phyloP scores from a whole-genome alignment of 2,329 filamentous ascomycete species.

The Aphanoascus verrucosus region DNA sequence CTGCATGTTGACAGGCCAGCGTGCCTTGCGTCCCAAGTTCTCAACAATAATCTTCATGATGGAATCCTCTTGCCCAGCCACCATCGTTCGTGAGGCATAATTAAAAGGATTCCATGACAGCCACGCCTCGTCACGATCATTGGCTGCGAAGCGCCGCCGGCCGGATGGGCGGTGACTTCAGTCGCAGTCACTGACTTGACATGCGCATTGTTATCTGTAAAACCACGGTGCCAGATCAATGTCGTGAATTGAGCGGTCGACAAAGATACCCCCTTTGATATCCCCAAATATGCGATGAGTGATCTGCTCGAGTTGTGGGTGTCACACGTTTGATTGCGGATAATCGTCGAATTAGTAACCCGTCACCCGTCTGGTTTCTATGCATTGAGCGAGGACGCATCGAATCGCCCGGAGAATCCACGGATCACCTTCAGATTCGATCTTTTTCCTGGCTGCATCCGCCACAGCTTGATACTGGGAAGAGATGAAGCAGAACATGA shows the following conservation, averaged over 20 bases:
- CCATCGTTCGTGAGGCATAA: slow-evolving; percentile 56
- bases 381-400: slow-evolving; percentile 54
- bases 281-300: too few species aligned
- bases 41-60: slow-evolving; percentile 61
- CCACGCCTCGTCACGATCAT: slow-evolving; percentile 53
- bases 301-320: slow-evolving; percentile 55
- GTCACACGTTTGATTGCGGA: slow-evolving; percentile 52
- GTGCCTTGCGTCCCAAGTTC: slow-evolving; percentile 56
- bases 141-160: slow-evolving; percentile 48
- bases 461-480: slow-evolving; percentile 49
- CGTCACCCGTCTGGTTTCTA: slow-evolving; percentile 42
- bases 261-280: too few species aligned
- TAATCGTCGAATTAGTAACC: slow-evolving; percentile 40
- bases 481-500: not conserved
- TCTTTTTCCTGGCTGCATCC: slow-evolving; percentile 39
- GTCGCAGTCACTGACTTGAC: slow-evolving; percentile 48
- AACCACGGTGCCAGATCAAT: slow-evolving; percentile 29
- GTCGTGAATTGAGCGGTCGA: too few species aligned
- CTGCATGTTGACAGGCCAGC: slow-evolving; percentile 47
- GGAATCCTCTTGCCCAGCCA: slow-evolving; percentile 55
- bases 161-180: slow-evolving; percentile 51
- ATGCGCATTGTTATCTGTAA: slow-evolving; percentile 47
- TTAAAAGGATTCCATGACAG: slow-evolving; percentile 56
- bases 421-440: slow-evolving; percentile 51
- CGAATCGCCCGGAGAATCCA: slow-evolving; percentile 57